Evolutionary conservation across 495 filamentous ascomycete genomes (phyloP).

Genomic region (Daldinia grandis): DNA sequence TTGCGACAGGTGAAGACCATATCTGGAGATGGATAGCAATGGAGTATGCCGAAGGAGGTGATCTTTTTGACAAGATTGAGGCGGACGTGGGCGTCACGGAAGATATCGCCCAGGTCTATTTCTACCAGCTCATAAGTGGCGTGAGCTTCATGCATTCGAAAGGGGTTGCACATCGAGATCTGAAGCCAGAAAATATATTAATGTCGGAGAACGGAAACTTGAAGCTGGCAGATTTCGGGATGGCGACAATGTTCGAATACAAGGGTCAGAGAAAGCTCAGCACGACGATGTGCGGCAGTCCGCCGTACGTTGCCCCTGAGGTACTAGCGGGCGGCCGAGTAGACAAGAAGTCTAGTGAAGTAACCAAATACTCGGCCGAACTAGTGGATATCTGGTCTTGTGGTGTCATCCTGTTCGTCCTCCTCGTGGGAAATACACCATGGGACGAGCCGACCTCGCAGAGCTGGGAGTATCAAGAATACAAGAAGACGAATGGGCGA

Average conservation of each 20-base stretch:
- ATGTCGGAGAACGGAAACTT: constrained; percentile 83
- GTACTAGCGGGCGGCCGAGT: constrained; percentile 66
- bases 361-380: constrained; percentile 79
- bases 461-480: constrained; percentile 87
- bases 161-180: constrained; percentile 86
- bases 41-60: constrained; percentile 94
- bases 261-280: constrained; percentile 81
- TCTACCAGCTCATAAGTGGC: constrained; percentile 87
- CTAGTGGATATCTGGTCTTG: constrained; percentile 96
- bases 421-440: constrained; percentile 94
- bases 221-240: constrained; percentile 96
- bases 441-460: constrained; percentile 91
- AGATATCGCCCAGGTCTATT: constrained; percentile 96
- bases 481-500: constrained; percentile 77
- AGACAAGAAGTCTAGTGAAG: constrained; percentile 59
- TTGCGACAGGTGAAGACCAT: constrained; percentile 82
- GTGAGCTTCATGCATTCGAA: constrained; percentile 95
- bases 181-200: constrained; percentile 92
- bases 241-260: constrained; percentile 92
- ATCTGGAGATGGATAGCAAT: constrained; percentile 99
- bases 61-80: constrained; percentile 99
- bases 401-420: constrained; percentile 93
- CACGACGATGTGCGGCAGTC: constrained; percentile 91
- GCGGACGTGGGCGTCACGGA: constrained; percentile 91
- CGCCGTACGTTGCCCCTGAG: constrained; percentile 96